Evolutionary conservation across 257 asterid genomes (phyloP).

Genomic region (Lycium barbarum): DNA sequence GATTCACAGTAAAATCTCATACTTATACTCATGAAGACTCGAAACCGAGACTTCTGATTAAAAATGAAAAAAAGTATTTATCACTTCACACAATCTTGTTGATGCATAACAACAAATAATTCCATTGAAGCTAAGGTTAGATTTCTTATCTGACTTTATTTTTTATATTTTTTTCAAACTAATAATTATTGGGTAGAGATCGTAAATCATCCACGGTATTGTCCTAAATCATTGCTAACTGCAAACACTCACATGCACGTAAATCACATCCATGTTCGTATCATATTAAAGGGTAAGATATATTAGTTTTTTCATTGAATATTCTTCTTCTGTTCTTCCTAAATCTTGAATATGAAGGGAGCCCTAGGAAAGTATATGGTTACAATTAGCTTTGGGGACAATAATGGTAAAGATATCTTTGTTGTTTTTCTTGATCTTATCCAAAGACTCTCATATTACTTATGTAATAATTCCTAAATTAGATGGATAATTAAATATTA

Average conservation of each 20-base stretch:
- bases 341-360: not conserved
- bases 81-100: no score
- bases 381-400: not conserved
- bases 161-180: not conserved
- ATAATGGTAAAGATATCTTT: constrained; percentile 42
- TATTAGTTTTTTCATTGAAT: no score
- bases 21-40: no score
- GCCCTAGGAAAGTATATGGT: not conserved
- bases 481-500: no score
- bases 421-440: not conserved
- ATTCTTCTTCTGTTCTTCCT: not conserved
- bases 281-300: constrained; percentile 22
- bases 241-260: constrained; percentile 67
- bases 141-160: not conserved
- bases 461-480: no score
- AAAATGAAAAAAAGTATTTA: no score
- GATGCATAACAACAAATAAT: not conserved
- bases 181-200: constrained; percentile 37
- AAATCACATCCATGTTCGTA: constrained; percentile 27
- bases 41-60: no score
- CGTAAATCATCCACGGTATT: constrained; percentile 77
- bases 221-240: constrained; percentile 70
- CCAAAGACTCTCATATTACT: not conserved
- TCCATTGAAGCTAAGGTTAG: not conserved
- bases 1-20: no score